Evolutionary conservation across 306 rosid genomes (phyloP).

Genomic region (Vachellia pachyceras): DNA sequence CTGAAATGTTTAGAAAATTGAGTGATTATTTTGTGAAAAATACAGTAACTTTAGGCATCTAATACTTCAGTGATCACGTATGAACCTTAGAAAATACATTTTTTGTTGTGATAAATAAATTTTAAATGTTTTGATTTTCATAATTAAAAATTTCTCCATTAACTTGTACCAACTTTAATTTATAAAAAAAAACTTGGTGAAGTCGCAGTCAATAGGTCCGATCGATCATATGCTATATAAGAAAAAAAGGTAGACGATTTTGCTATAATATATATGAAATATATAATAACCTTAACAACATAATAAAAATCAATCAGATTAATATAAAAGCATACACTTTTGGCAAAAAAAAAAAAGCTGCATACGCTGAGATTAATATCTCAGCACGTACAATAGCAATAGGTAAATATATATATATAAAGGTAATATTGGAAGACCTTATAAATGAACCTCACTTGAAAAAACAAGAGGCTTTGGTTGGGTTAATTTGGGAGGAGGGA

Average conservation of each 20-base stretch:
- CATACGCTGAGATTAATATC: background rate
- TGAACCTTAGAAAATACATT: background rate
- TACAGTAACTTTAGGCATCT: background rate
- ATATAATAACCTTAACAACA: background rate
- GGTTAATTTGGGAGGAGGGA: constrained; percentile 25
- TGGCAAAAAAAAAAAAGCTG: too few species aligned
- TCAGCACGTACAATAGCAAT: constrained; percentile 7
- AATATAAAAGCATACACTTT: background rate
- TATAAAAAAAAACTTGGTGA: background rate
- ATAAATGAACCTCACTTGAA: constrained; percentile 38
- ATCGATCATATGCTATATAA: too few species aligned
- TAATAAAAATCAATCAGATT: background rate
- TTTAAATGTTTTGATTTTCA: background rate
- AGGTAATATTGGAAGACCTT: background rate
- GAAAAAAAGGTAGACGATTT: background rate
- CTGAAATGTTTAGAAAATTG: background rate
- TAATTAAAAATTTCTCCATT: too few species aligned
- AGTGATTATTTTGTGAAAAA: background rate
- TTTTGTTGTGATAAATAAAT: background rate
- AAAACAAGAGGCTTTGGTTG: constrained; percentile 44
- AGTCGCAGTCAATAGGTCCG: background rate
- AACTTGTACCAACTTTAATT: background rate
- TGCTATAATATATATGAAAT: background rate
- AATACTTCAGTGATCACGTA: too few species aligned
- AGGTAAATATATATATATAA: background rate